Evolutionary conservation across 2,329 filamentous ascomycete species (phyloP).

Genomic region (Hymenoscyphus repandus): DNA sequence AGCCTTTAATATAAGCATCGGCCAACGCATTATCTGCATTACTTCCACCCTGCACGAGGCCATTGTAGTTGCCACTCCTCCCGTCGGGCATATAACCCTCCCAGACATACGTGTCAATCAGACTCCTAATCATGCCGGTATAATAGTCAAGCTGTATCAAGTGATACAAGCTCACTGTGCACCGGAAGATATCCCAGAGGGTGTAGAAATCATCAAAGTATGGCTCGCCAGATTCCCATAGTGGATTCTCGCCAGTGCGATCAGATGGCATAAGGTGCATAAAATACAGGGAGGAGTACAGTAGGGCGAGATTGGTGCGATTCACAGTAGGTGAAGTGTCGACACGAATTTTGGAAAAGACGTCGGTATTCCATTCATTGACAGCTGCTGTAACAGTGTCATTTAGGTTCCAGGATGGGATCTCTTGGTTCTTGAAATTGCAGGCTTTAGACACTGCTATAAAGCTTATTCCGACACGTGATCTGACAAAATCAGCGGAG

Average conservation of each 20-base stretch:
- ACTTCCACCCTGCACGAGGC: conserved; percentile 60
- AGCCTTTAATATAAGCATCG: conserved; percentile 64
- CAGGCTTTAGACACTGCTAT: conserved; percentile 10
- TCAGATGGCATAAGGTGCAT: conserved; percentile 66
- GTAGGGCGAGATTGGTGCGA: conserved; percentile 41
- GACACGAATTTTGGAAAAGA: conserved; percentile 38
- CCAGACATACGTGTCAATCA: conserved; percentile 61
- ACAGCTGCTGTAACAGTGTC: conserved; percentile 37
- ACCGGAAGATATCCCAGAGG: conserved; percentile 59
- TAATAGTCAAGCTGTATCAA: conserved; percentile 57
- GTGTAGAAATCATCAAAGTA: conserved; percentile 70
- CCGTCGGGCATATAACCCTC: conserved; percentile 61
- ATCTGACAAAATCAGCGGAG: conserved; percentile 36
- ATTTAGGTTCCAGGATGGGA: conserved; percentile 38
- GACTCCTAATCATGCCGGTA: conserved; percentile 57
- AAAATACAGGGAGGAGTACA: conserved; percentile 53
- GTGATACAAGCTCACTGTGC: conserved; percentile 52
- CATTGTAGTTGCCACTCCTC: conserved; percentile 62
- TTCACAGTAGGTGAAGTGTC: conserved; percentile 35
- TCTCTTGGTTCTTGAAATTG: conserved; percentile 34
- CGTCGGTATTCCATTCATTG: conserved; percentile 48
- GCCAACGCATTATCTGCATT: conserved; percentile 69
- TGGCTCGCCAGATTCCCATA: conserved; percentile 57
- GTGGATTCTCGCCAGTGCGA: conserved; percentile 61
- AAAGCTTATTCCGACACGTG: conserved; percentile 24